Evolutionary conservation across 2,329 filamentous ascomycete genomes (phyloP).

Genomic region (Sclerotinia sclerotiorum): DNA sequence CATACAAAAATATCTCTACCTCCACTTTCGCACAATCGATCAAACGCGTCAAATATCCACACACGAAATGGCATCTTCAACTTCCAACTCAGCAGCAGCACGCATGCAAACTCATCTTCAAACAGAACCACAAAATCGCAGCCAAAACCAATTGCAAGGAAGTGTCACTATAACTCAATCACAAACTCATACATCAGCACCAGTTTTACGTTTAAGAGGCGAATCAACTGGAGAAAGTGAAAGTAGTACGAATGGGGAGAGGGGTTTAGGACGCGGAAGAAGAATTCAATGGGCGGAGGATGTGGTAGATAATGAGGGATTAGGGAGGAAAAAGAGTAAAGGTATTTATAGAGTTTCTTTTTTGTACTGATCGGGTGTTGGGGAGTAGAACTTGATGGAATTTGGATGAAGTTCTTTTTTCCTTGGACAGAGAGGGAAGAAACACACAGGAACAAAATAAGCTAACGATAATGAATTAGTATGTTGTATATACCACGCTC

Average conservation of each 20-base stretch:
- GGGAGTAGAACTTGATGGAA: neutral
- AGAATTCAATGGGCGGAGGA: slow-evolving; percentile 90
- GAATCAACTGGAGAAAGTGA: slow-evolving; percentile 27
- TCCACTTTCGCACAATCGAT: neutral
- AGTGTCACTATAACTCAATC: neutral
- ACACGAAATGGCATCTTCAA: neutral
- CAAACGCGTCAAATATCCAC: neutral
- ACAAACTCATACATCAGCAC: slow-evolving; percentile 17
- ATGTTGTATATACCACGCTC: slow-evolving; percentile 98
- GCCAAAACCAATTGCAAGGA: neutral
- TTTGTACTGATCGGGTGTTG: neutral
- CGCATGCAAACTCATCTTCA: too few relatives aligned
- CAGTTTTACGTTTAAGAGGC: slow-evolving; percentile 38
- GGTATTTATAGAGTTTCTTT: slow-evolving; percentile 50
- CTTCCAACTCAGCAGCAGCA: neutral
- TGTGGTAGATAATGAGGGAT: slow-evolving; percentile 91
- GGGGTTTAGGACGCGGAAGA: slow-evolving; percentile 41
- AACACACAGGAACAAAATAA: neutral
- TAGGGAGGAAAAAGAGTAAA: slow-evolving; percentile 94
- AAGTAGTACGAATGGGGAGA: slow-evolving; percentile 10
- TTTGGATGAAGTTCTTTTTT: neutral
- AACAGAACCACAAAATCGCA: neutral
- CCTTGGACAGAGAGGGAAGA: neutral
- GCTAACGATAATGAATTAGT: slow-evolving; percentile 52
- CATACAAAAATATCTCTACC: neutral